These are phyloP conservation scores for Calonectria henricotiae DNA, from an alignment of 2,329 filamentous ascomycete species.

Conservation along the genomic window DNA sequence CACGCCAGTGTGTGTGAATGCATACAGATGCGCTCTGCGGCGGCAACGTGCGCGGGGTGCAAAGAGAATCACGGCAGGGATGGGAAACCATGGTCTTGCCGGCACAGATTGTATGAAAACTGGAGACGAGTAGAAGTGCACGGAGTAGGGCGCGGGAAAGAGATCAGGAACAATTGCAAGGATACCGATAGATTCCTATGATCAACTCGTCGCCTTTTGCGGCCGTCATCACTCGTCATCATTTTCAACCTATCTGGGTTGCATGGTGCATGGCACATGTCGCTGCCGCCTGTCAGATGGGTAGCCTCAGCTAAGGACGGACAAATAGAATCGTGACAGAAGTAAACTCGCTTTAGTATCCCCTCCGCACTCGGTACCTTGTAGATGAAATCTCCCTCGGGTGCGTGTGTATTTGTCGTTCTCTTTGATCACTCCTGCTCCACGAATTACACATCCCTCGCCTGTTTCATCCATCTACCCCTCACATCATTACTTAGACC, in stretches of 20 bases:
- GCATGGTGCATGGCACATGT: constrained; percentile 12
- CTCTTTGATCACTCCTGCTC: constrained; percentile 7
- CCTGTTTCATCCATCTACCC: constrained; percentile 21
- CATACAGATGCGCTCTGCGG: constrained; percentile 32
- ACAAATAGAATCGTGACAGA: constrained; percentile 27
- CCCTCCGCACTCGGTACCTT: not conserved
- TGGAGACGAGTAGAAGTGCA: not conserved
- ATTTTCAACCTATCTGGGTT: not conserved
- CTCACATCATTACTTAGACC: not conserved
- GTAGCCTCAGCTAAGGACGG: constrained; percentile 5
- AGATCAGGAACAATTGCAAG: constrained; percentile 27
- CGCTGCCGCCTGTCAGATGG: constrained; percentile 22
- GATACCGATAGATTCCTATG: constrained; percentile 3
- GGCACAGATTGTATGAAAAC: constrained; percentile 44
- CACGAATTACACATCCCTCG: constrained; percentile 22
- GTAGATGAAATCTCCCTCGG: not conserved
- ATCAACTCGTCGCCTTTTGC: not conserved
- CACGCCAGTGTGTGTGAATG: constrained; percentile 37
- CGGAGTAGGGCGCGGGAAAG: not conserved
- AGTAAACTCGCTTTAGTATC: not conserved
- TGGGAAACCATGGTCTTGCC: constrained; percentile 38
- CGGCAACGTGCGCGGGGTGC: constrained; percentile 45
- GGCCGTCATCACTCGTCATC: constrained; percentile 25
- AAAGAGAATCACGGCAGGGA: constrained; percentile 25
- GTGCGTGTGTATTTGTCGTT: not conserved